Evolutionary conservation across 2,329 filamentous ascomycete genomes (phyloP).

Genomic region (Lojkania enalia): DNA sequence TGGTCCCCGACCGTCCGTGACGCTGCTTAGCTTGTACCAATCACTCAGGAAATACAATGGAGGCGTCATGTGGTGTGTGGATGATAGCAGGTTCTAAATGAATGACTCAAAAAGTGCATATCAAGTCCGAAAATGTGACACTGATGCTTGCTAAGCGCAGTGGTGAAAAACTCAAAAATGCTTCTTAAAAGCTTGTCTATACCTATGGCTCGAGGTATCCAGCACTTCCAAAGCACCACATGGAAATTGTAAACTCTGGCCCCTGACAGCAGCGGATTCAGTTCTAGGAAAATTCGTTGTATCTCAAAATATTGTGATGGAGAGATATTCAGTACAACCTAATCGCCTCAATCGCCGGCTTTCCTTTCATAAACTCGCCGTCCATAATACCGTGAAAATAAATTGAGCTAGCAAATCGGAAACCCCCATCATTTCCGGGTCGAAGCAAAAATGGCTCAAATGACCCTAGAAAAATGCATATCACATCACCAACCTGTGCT

Average conservation of each 20-base stretch:
- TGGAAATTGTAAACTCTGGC: too few species aligned
- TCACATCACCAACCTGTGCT: not conserved
- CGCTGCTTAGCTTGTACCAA: slow-evolving; percentile 35
- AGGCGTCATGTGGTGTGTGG: slow-evolving; percentile 45
- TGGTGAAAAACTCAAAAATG: not conserved
- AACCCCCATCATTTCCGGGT: not conserved
- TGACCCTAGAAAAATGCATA: not conserved
- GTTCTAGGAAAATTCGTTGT: too few species aligned
- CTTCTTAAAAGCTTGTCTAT: not conserved
- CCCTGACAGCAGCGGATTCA: too few species aligned
- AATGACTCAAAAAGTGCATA: slow-evolving; percentile 46
- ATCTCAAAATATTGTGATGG: too few species aligned
- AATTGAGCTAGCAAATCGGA: not conserved
- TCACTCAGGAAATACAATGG: slow-evolving; percentile 37
- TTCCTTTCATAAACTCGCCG: not conserved
- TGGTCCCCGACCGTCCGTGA: slow-evolving; percentile 39
- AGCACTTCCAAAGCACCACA: too few species aligned
- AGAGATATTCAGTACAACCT: too few species aligned
- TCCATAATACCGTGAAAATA: not conserved
- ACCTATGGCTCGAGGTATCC: not conserved
- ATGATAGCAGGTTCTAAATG: slow-evolving; percentile 42
- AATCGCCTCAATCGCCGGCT: not conserved
- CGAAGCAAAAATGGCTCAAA: not conserved
- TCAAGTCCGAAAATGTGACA: not conserved
- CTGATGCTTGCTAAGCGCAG: not conserved